A percentile compares a stretch with the other conserved stretches of the same genome.
phyloP scores from a whole-genome alignment of 1,284 basidiomycete genomes.

The Gomphus bonarii region DNA sequence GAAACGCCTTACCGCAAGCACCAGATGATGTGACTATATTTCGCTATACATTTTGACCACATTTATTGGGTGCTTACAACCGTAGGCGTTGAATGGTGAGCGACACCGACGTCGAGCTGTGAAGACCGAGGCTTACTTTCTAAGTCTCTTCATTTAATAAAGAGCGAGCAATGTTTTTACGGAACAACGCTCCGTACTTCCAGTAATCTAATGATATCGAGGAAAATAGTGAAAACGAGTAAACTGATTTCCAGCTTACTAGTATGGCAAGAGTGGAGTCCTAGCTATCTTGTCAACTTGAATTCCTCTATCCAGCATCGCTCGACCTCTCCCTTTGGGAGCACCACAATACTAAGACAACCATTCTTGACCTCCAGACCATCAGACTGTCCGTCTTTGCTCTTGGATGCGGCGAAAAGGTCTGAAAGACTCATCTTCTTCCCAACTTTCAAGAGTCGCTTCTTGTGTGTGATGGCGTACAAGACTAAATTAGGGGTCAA shows the following conservation, averaged over 20 bases:
- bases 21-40: too few species aligned
- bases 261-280: not conserved
- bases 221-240: too few species aligned
- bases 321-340: conserved; percentile 78
- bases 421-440: conserved; percentile 79
- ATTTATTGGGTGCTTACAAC: too few species aligned
- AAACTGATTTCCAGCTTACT: too few species aligned
- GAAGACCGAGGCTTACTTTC: too few species aligned
- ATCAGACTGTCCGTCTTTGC: conserved; percentile 56
- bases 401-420: conserved; percentile 55
- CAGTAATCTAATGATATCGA: too few species aligned
- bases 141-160: too few species aligned
- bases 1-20: not conserved
- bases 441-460: conserved; percentile 80
- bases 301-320: conserved; percentile 84
- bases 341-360: conserved; percentile 74
- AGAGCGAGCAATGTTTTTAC: too few species aligned
- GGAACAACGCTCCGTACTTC: too few species aligned
- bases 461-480: conserved; percentile 74
- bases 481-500: conserved; percentile 55
- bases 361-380: conserved; percentile 84
- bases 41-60: too few species aligned
- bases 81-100: too few species aligned
- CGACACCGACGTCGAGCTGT: too few species aligned
- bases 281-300: conserved; percentile 35